Base-by-base conservation (phyloP, 805 yeast species). In the Ogataea methylovora region DNA sequence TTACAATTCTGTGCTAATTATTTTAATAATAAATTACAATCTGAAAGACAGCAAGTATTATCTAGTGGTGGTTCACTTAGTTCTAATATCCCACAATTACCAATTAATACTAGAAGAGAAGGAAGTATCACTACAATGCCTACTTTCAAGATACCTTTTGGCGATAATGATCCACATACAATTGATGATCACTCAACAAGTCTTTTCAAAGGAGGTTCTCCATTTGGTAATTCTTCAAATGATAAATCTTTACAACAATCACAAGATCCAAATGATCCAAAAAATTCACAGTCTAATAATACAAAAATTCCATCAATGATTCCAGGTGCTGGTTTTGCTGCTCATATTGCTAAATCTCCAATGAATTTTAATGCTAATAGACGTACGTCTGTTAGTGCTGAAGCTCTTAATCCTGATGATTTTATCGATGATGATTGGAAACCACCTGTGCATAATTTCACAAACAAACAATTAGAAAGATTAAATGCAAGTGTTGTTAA, bases 311-410 rank as follows among this genome's bases (percentile, higher is more conserved):
- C 34, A 14, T 4, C 22, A 15, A 16, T 24, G n/a, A 20, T 19
- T 5, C 35, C 56, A 7, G 50, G 50, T 6, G 20, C 49, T 6
- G 55, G 52, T 2, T 43, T 47, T 35, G 51, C 52, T 3, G 43
- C 55, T 5, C 34, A 42, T n/a, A 34, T 52, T 3, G 51, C 53
- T 36, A 58, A 64, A 40, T 60, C 76, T 37, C 85, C 84, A 26
- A 57, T 67, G 37, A 68, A 73, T 34, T 81, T 80, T 58, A 83
- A 79, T 55, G 86, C 84, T 34, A 73, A 79, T 54, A 76, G 96
- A 65, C 77, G 97, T 63, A 83, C 87, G 4, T 81, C 94, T 15
- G 96, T 87, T 11, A 76, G 87, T 36, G 96, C 95, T 5, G 97
- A 87, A 60, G 81, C 92, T 2, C 57, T 83, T 48, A 80, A 83